Evolutionary conservation across 306 rosid genomes (phyloP).

Genomic region (Begonia fuchsioides): DNA sequence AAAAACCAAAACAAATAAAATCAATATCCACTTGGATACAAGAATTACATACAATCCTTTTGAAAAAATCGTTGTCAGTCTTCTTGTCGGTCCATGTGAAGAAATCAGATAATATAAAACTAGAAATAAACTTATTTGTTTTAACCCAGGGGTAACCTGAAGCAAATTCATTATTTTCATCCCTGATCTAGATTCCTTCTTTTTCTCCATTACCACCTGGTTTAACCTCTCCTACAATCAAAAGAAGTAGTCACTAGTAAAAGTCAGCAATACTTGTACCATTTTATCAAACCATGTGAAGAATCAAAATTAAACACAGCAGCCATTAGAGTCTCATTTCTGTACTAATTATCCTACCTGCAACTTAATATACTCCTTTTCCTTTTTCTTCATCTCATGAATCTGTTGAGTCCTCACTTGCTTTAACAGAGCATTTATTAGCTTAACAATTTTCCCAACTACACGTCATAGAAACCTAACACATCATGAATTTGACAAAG

Average conservation of each 20-base stretch:
- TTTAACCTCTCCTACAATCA: too few relatives aligned
- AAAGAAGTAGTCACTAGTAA: not conserved
- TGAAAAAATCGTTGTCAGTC: slow-evolving; percentile 90
- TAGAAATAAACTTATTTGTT: slow-evolving; percentile 6
- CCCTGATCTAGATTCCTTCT: too few relatives aligned
- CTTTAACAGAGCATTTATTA: slow-evolving; percentile 27
- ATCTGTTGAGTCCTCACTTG: slow-evolving; percentile 95
- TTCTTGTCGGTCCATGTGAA: slow-evolving; percentile 95
- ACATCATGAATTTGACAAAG: slow-evolving; percentile 11
- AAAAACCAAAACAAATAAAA: slow-evolving; percentile 5
- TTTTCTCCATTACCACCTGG: too few relatives aligned
- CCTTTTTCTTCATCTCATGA: slow-evolving; percentile 98
- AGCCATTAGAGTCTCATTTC: too few relatives aligned
- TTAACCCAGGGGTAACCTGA: slow-evolving; percentile 42
- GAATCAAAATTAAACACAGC: not conserved
- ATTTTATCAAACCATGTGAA: slow-evolving; percentile 1
- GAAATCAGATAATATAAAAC: slow-evolving; percentile 6
- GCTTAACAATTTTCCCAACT: slow-evolving; percentile 24
- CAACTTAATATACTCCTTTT: too few relatives aligned
- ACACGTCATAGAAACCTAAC: slow-evolving; percentile 1
- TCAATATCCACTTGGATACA: not conserved
- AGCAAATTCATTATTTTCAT: slow-evolving; percentile 98
- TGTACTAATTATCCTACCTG: too few relatives aligned
- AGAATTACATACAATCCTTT: slow-evolving; percentile 58
- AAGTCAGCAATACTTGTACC: not conserved